A percentile compares a stretch with the other conserved stretches of the same genome.
Evolutionary conservation across 2,329 filamentous ascomycete species (phyloP).

Genomic region (Coniosporium uncinatum): DNA sequence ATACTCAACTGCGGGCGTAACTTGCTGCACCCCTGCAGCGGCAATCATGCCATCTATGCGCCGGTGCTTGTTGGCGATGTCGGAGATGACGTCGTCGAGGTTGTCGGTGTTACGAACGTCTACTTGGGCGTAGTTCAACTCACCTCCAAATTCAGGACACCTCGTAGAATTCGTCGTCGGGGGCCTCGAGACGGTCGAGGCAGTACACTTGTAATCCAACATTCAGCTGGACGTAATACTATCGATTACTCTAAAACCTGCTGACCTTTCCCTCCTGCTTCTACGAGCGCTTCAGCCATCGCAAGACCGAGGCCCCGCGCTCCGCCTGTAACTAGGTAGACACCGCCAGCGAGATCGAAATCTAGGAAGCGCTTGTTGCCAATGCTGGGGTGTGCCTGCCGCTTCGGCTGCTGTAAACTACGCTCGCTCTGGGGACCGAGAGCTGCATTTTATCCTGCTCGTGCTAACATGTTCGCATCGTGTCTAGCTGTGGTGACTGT

Average conservation of each 20-base stretch:
- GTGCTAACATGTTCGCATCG: too few relatives aligned
- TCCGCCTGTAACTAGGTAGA: constrained; percentile 30
- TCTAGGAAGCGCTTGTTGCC: constrained; percentile 26
- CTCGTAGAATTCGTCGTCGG: constrained; percentile 32
- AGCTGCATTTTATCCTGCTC: too few relatives aligned
- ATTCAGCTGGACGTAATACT: neutral
- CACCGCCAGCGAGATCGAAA: constrained; percentile 32
- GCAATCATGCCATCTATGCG: constrained; percentile 19
- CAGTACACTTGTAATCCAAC: constrained; percentile 32
- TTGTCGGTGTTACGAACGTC: constrained; percentile 34
- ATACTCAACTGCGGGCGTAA: constrained; percentile 19
- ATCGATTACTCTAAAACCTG: neutral
- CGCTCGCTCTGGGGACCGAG: too few relatives aligned
- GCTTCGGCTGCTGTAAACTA: too few relatives aligned
- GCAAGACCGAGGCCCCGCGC: constrained; percentile 35
- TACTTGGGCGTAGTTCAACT: constrained; percentile 37
- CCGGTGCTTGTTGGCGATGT: constrained; percentile 17
- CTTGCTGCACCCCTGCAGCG: constrained; percentile 20
- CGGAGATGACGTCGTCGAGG: constrained; percentile 13
- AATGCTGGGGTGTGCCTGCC: too few relatives aligned
- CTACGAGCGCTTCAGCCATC: constrained; percentile 38
- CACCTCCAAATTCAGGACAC: constrained; percentile 28
- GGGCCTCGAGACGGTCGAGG: constrained; percentile 37
- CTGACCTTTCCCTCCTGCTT: constrained; percentile 39
- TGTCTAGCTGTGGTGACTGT: too few relatives aligned